Percentiles rank a stretch among this genome's conserved stretches.
phyloP scores from a whole-genome alignment of 2,329 filamentous ascomycete species.

The Cytospora piceicola region DNA sequence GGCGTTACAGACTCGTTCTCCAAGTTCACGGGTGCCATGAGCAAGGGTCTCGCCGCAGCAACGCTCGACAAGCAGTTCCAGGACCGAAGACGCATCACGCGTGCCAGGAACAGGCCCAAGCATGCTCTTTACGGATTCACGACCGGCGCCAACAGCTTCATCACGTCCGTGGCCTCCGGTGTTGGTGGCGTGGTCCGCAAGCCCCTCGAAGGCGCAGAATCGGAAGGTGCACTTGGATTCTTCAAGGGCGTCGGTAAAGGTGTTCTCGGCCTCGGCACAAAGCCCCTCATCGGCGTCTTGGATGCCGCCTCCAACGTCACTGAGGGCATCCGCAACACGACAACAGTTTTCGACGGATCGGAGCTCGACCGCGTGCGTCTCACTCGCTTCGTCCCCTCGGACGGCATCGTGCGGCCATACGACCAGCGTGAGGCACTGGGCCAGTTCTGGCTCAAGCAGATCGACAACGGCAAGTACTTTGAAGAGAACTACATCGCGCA shows the following conservation, averaged over 20 bases:
- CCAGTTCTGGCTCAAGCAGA: slow-evolving; percentile 98
- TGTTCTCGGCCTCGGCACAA: slow-evolving; percentile 90
- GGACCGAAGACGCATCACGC: slow-evolving; percentile 90
- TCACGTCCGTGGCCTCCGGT: slow-evolving; percentile 88
- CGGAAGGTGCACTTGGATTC: slow-evolving; percentile 91
- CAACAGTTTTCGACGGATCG: slow-evolving; percentile 94
- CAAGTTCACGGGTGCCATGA: slow-evolving; percentile 96
- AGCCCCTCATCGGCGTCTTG: slow-evolving; percentile 94
- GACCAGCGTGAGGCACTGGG: slow-evolving; percentile 92
- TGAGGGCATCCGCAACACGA: slow-evolving; percentile 97
- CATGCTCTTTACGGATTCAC: slow-evolving; percentile 97
- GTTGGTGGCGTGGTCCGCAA: slow-evolving; percentile 93
- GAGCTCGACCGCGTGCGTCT: slow-evolving; percentile 94
- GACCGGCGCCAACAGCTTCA: slow-evolving; percentile 91
- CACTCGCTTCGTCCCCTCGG: slow-evolving; percentile 86
- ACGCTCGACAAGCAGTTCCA: slow-evolving; percentile 99
- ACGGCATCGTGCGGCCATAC: slow-evolving; percentile 94
- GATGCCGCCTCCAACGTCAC: slow-evolving; percentile 97
- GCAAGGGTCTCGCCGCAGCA: slow-evolving; percentile 92
- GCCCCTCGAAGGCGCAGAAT: slow-evolving; percentile 92
- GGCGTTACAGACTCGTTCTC: slow-evolving; percentile 97
- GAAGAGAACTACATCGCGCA: slow-evolving; percentile 97
- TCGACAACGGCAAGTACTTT: slow-evolving; percentile 97
- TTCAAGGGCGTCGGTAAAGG: slow-evolving; percentile 98
- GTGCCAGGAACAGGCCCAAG: slow-evolving; percentile 91